A percentile compares a stretch with the other conserved stretches of the same genome.
These are phyloP conservation scores for Trichoderma sp. DNA, from an alignment of 2,329 filamentous ascomycete species.

Conservation along the genomic window DNA sequence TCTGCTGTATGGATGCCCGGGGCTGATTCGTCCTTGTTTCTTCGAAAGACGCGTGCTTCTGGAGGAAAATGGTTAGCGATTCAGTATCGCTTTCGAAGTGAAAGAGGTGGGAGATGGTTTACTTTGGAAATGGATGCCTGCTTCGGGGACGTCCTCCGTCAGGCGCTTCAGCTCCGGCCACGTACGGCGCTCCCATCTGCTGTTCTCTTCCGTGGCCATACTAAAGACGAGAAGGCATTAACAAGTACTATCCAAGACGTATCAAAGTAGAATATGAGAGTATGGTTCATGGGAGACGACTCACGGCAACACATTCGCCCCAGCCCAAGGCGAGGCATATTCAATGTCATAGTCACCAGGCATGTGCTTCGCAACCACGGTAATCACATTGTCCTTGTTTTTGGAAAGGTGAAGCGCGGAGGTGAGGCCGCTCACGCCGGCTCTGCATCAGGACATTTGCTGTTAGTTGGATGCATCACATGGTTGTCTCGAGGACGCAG, in stretches of 20 bases:
- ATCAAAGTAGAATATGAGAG: background rate
- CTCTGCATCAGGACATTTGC: constrained; percentile 36
- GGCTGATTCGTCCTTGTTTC: constrained; percentile 61
- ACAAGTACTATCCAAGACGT: background rate
- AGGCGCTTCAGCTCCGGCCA: constrained; percentile 65
- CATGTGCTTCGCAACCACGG: constrained; percentile 83
- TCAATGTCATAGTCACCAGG: constrained; percentile 90
- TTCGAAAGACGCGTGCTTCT: constrained; percentile 55
- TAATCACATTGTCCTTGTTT: constrained; percentile 55
- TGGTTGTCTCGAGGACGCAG: background rate
- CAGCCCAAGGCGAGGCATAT: constrained; percentile 88
- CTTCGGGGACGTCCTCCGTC: constrained; percentile 68
- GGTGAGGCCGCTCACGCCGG: constrained; percentile 56
- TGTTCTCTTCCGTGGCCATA: constrained; percentile 48
- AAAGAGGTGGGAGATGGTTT: constrained; percentile 24
- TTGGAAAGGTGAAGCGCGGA: constrained; percentile 53
- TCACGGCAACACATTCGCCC: constrained; percentile 76
- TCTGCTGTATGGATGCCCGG: constrained; percentile 51
- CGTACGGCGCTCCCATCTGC: constrained; percentile 63
- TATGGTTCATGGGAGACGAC: constrained; percentile 36
- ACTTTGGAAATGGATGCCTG: constrained; percentile 80
- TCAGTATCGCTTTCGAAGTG: background rate
- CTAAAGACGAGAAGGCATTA: constrained; percentile 35
- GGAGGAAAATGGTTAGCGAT: background rate
- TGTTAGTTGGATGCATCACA: background rate